Conservation (phyloP, 2,329 filamentous ascomycete genomes). For the Alternaria brassicae region DNA sequence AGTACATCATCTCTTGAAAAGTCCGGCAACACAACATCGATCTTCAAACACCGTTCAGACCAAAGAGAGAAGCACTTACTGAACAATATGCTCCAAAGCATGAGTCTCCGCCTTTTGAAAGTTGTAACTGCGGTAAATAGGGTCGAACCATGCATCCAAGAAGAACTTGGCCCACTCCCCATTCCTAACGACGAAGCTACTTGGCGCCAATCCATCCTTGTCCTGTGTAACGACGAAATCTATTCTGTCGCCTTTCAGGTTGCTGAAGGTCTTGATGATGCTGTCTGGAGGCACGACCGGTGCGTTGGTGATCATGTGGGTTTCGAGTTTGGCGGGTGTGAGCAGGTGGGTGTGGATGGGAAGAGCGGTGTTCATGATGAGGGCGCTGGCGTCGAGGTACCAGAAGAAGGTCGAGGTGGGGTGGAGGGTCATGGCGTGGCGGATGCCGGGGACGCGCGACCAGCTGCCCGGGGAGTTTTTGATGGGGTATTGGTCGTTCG, state of each 20-base stretch:
- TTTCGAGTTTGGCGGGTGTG: constrained; percentile 70
- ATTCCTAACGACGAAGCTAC: constrained; percentile 80
- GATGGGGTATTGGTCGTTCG: constrained; percentile 77
- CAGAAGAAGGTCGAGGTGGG: constrained; percentile 83
- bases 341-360: constrained; percentile 76
- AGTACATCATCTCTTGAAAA: background rate
- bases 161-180: constrained; percentile 94
- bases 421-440: constrained; percentile 83
- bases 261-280: constrained; percentile 91
- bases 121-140: constrained; percentile 90
- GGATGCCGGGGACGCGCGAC: constrained; percentile 82
- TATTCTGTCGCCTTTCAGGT: constrained; percentile 78
- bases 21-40: background rate
- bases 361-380: constrained; percentile 84
- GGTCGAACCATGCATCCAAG: constrained; percentile 94
- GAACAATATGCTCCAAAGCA: constrained; percentile 72
- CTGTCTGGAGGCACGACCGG: constrained; percentile 93
- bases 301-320: constrained; percentile 81
- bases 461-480: constrained; percentile 65
- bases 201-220: constrained; percentile 74
- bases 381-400: constrained; percentile 81
- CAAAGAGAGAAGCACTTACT: constrained; percentile 43
- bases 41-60: no score
- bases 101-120: constrained; percentile 95
- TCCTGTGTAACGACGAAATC: constrained; percentile 88